Evolutionary conservation across 2,329 filamentous ascomycete species (phyloP), one percentile per base, ranked within the genome.

Genomic region (Penicillium sp.): DNA sequence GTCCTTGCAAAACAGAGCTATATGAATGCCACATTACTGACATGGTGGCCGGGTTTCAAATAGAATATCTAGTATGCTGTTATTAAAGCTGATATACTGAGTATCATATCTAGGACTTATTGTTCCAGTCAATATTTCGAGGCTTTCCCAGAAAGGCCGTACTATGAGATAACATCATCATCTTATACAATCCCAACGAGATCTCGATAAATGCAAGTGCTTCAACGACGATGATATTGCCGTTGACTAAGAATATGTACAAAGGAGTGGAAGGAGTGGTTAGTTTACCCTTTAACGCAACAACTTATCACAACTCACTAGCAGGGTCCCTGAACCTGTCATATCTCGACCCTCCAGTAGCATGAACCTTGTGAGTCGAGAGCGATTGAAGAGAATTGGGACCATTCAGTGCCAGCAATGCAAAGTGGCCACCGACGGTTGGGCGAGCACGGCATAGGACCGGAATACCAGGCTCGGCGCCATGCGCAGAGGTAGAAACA

Each of bases 391-490:
- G 63, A 4, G 63, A 72, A 13, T 44, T 57, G 4, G 73, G 69
- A 8, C 76, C 77, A 35, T 77, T 63, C 59, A 80, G 60, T 8
- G 79, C 78, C 62, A 81, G 65, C 37, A 80, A 59, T 0, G 79
- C 77, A 71, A 81, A 81, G 61, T 81, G 78, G 1, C 77, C 78
- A 28, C 78, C 80, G 2, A 80, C 78, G 4, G 78, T 79, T 26
- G 79, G 80, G 19, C 79, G 74, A 19, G 77, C 78, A 24, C 75
- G 70, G 61, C 76, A 79, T 33, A 74, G 61, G 17, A 78, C 66
- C 13, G 72, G 74, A 10, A 67, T 30, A 1, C 75, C 78, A n/a
- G 75, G 70, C 15, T 67, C 68, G 51, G 70, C 62, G 1, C 75
- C 73, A 38, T 72, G 67, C 4, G 66, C 66, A 6, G 75, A 76